These are phyloP conservation scores for Penicillium sclerotigenum DNA, from an alignment of 2,329 filamentous ascomycete genomes.

Conservation along the genomic window DNA sequence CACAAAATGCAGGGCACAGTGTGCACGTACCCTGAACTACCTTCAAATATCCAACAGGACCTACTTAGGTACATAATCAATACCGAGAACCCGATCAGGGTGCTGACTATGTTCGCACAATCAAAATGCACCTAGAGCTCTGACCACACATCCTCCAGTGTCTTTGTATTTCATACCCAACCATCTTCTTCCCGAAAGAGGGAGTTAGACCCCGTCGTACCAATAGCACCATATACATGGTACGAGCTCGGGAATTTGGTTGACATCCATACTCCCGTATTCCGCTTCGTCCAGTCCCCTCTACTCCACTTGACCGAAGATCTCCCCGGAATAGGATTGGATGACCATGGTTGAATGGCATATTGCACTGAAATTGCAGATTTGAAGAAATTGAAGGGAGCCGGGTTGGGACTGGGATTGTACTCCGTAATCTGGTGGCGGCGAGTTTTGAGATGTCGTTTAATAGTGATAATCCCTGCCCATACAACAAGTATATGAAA, in stretches of 20 bases:
- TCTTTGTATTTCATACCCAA: conserved; percentile 8
- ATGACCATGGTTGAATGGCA: neutral
- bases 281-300: conserved; percentile 8
- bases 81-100: neutral
- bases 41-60: neutral
- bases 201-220: neutral
- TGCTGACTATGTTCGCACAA: neutral
- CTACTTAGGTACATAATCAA: neutral
- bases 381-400: neutral
- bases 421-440: neutral
- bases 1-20: conserved; percentile 1
- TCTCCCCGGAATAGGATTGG: conserved; percentile 7
- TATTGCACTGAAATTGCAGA: neutral
- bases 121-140: neutral
- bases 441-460: neutral
- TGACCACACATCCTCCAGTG: neutral
- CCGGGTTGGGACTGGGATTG: neutral
- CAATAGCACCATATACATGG: neutral
- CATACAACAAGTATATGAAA: neutral
- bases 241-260: conserved; percentile 4
- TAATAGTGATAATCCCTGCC: neutral
- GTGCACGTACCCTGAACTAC: neutral
- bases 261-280: neutral
- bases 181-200: neutral
- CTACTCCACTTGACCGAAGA: conserved; percentile 12